These are phyloP conservation scores for Talaromyces trachyspermus DNA, from an alignment of 495 filamentous ascomycete species.

Conservation along the genomic window DNA sequence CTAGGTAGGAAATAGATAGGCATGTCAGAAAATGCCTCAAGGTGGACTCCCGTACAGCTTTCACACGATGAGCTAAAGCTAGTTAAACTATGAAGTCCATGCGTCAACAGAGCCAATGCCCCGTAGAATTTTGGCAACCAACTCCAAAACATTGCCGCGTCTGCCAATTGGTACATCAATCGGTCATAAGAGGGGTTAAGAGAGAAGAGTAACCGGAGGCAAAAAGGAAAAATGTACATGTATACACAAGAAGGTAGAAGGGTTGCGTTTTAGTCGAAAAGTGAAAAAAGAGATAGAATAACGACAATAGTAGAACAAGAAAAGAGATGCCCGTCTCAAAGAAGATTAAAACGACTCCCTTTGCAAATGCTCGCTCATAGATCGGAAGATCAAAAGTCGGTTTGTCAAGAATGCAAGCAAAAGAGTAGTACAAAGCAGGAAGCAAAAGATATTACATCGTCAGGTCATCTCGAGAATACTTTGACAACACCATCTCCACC, in stretches of 20 bases:
- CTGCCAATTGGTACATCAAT: no score
- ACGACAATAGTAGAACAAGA: neutral
- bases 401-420: slow-evolving; percentile 3
- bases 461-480: slow-evolving; percentile 66
- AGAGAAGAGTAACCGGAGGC: no score
- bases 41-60: no score
- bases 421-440: neutral
- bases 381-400: slow-evolving; percentile 6
- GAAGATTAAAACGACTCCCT: slow-evolving; percentile 5
- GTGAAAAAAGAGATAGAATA: slow-evolving; percentile 4
- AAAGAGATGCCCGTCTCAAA: neutral
- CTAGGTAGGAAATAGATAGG: no score
- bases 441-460: slow-evolving; percentile 11
- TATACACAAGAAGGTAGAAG: neutral
- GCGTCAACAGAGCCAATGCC: no score
- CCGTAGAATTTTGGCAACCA: no score
- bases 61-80: no score
- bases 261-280: neutral
- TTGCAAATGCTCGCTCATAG: slow-evolving; percentile 10
- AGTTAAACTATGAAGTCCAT: no score
- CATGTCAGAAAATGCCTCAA: no score
- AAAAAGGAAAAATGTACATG: slow-evolving; percentile 1
- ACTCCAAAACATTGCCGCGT: no score
- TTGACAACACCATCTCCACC: slow-evolving; percentile 97
- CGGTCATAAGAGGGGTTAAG: no score